Percentiles rank a stretch among this genome's conserved stretches.
Conservation (phyloP, 192 early-diverging fungal species). For the Hyaloraphidium curvatum region DNA sequence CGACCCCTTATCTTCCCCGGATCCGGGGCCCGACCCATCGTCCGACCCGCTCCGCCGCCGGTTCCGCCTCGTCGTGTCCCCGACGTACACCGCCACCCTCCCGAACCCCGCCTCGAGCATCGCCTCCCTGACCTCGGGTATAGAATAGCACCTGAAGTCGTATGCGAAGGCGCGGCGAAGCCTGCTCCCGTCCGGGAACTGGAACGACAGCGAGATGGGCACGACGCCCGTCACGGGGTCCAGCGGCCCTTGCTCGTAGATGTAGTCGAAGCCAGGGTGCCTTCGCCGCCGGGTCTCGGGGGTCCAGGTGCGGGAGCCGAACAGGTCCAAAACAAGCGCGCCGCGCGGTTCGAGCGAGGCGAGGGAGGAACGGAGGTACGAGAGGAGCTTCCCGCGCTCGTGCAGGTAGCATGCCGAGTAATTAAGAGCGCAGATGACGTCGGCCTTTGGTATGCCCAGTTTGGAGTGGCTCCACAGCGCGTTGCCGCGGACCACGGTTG, state of each 20-base stretch:
- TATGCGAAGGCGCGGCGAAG: constrained; percentile 19
- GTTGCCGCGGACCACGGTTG: constrained; percentile 4
- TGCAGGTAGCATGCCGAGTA: constrained; percentile 21
- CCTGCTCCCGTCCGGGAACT: constrained; percentile 22
- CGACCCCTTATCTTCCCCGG: no score
- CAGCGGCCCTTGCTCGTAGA: constrained; percentile 18
- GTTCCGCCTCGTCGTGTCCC: no score
- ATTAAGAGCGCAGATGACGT: constrained; percentile 24
- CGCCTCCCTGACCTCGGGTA: constrained; percentile 24
- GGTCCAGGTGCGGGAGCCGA: constrained; percentile 16
- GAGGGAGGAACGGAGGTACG: constrained; percentile 15
- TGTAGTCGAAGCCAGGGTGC: constrained; percentile 13
- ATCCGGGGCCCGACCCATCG: no score
- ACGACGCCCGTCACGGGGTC: constrained; percentile 14
- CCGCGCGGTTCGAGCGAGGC: constrained; percentile 15
- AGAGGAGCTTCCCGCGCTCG: constrained; percentile 15
- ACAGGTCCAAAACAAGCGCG: constrained; percentile 21
- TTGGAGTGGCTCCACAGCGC: constrained; percentile 4
- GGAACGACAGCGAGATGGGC: constrained; percentile 16
- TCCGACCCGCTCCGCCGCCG: no score
- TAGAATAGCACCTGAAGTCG: constrained; percentile 18
- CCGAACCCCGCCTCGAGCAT: constrained; percentile 29
- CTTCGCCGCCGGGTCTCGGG: background rate
- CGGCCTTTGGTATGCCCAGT: constrained; percentile 12
- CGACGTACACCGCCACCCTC: constrained; percentile 17